Conservation (phyloP, 2,329 filamentous ascomycete genomes). For the Fusarium goolgardi region DNA sequence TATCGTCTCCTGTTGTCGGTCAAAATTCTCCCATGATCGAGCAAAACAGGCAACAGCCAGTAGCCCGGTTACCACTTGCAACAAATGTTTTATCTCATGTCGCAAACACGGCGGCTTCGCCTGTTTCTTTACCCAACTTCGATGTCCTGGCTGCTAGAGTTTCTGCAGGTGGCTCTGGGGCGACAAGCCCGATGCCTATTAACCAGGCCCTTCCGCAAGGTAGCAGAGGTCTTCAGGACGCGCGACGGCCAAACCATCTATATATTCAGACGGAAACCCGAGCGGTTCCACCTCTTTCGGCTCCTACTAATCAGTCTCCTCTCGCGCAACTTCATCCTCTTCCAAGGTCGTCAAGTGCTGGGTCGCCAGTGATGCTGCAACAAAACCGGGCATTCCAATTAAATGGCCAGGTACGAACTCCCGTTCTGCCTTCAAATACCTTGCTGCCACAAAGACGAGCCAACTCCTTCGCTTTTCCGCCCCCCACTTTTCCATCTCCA, state of each 20-base stretch:
- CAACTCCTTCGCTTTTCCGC: conserved; percentile 27
- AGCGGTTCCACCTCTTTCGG: conserved; percentile 1
- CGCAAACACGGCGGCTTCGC: conserved; percentile 6
- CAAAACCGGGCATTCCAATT: conserved; percentile 13
- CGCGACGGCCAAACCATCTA: conserved; percentile 13
- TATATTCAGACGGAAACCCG: conserved; percentile 13
- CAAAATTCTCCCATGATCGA: conserved; percentile 7
- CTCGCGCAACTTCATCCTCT: conserved; percentile 10
- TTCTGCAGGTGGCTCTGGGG: conserved; percentile 3
- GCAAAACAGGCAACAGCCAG: conserved; percentile 16
- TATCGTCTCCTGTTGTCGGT: conserved; percentile 23
- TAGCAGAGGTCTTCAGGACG: conserved; percentile 15
- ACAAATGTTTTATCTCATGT: background rate
- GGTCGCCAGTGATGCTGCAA: conserved; percentile 18
- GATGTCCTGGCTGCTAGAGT: conserved; percentile 5
- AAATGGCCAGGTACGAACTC: conserved; percentile 9
- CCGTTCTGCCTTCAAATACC: conserved; percentile 17
- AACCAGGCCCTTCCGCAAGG: conserved; percentile 8
- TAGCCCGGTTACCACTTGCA: conserved; percentile 16
- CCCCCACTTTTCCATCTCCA: conserved; percentile 28
- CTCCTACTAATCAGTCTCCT: conserved; percentile 21
- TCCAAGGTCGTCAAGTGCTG: conserved; percentile 17
- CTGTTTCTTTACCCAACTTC: conserved; percentile 20
- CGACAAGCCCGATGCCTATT: conserved; percentile 15
- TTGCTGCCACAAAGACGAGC: conserved; percentile 23